Percentiles rank a stretch among this genome's conserved stretches.
phyloP scores from a whole-genome alignment of 2,329 filamentous ascomycete genomes.

The Nothophoma quercina region DNA sequence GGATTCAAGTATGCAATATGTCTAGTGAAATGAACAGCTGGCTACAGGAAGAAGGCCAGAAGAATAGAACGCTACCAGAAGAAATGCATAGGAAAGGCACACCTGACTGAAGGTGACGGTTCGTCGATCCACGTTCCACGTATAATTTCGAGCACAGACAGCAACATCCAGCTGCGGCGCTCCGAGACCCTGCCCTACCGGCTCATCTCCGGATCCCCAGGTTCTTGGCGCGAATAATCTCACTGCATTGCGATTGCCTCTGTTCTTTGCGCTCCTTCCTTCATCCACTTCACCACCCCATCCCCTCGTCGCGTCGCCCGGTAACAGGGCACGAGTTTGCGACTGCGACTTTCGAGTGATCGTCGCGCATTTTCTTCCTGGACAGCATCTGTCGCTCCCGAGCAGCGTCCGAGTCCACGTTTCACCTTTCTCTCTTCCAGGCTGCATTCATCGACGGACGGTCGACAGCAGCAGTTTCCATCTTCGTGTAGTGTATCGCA shows the following conservation, averaged over 20 bases:
- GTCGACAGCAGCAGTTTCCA: constrained; percentile 17
- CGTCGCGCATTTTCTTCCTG: background rate
- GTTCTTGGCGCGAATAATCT: constrained; percentile 8
- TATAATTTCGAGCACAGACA: constrained; percentile 30
- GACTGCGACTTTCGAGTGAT: constrained; percentile 1
- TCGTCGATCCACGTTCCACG: constrained; percentile 23
- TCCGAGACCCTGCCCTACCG: constrained; percentile 14
- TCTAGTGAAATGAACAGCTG: background rate
- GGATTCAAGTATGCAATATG: background rate
- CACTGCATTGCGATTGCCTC: background rate
- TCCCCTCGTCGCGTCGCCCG: constrained; percentile 6
- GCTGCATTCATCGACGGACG: constrained; percentile 23
- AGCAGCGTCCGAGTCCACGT: constrained; percentile 8
- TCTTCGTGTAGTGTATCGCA: constrained; percentile 25
- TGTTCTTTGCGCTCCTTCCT: constrained; percentile 2
- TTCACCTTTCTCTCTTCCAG: constrained; percentile 18
- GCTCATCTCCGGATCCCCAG: constrained; percentile 24
- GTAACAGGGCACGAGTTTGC: constrained; percentile 6
- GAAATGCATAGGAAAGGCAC: constrained; percentile 2
- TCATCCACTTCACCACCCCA: constrained; percentile 15
- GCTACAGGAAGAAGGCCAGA: background rate
- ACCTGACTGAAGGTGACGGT: background rate
- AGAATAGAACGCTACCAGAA: background rate
- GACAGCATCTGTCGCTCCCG: constrained; percentile 7
- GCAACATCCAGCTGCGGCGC: constrained; percentile 2